Evolutionary conservation across 768 basidiomycete genomes (phyloP), one percentile per base, ranked within the genome.

Genomic region (Auriscalpium microsporum): DNA sequence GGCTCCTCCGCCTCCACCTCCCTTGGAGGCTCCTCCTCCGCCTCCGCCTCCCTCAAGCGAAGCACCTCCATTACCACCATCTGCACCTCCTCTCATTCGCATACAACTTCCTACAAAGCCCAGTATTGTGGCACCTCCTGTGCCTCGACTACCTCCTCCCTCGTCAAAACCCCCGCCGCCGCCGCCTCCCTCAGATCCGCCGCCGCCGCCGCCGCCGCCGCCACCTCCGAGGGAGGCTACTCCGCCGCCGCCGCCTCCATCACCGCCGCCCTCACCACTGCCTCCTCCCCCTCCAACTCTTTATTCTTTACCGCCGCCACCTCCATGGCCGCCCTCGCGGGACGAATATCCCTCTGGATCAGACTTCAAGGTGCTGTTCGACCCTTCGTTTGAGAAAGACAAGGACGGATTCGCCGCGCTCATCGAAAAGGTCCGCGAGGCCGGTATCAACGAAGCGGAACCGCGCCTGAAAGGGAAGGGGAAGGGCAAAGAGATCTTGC

Each of bases 331-430:
- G 1, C 82, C 86, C 1, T 73, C 77, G 10, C 72, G 69, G 3
- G 72, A 74, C 10, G 77, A 74, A 56, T 79, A 75, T 58, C 75
- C 81, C 1, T 57, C 68, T 4, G 75, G 68, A n/a, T 75, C 72
- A 56, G 64, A 78, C 21, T 85, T 77, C 69, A 84, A 80, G 62
- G 73, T 89, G 9, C 67, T 87, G 8, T 88, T 77, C 64, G 86
- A 90, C 64, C 78, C 82, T 34, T 56, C 71, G 2, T 62, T 78
- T 23, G 84, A 87, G 64, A 70, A 68, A 68, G 68, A 75, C 60
- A 63, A 68, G 5, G 73, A 74, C 51, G 70, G 71, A 13, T 65
- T 73, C 48, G 71, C 71, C 10, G 62, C 66, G 14, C 67, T 78
- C 4, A 64, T 75, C 19, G 76, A 78, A 64, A 73, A 69, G 61